Conservation (phyloP, 148 eudicot species). For the Vaccinium vitisidaea region DNA sequence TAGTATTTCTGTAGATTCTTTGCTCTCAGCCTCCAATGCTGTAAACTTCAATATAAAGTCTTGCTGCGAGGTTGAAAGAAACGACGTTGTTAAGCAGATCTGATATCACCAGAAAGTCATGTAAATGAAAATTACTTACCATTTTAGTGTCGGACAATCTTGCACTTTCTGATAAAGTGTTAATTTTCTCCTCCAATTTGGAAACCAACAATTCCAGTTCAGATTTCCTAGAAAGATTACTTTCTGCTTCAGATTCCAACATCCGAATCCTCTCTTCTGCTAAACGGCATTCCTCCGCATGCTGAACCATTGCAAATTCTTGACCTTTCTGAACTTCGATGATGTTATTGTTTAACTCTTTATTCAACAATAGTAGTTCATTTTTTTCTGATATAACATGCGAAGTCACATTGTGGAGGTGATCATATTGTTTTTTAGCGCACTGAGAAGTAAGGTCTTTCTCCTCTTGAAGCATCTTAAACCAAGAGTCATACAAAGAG, state of each 20-base stretch:
- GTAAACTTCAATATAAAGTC: constrained; percentile 54
- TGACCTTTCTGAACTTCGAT: constrained; percentile 65
- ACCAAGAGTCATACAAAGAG: constrained; percentile 45
- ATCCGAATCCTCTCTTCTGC: constrained; percentile 69
- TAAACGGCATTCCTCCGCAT: constrained; percentile 79
- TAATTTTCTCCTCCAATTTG: constrained; percentile 52
- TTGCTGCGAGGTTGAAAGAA: constrained; percentile 46
- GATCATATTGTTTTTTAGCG: constrained; percentile 54
- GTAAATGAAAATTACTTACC: constrained; percentile 35
- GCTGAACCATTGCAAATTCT: constrained; percentile 77
- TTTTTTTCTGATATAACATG: constrained; percentile 57
- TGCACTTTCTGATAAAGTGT: constrained; percentile 48
- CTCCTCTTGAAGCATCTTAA: constrained; percentile 49
- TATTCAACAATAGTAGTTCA: constrained; percentile 48
- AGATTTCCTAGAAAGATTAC: constrained; percentile 50
- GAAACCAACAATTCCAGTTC: constrained; percentile 49
- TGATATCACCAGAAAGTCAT: constrained; percentile 1
- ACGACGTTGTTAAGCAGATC: background rate
- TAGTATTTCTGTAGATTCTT: constrained; percentile 53
- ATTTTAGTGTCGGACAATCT: constrained; percentile 53
- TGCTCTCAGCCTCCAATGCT: constrained; percentile 51
- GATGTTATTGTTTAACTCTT: constrained; percentile 54
- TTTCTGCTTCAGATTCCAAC: constrained; percentile 64
- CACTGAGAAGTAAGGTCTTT: constrained; percentile 45
- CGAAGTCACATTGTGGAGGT: constrained; percentile 46